phyloP scores from a whole-genome alignment of 768 basidiomycete genomes.

The Agaricus subrufescens region DNA sequence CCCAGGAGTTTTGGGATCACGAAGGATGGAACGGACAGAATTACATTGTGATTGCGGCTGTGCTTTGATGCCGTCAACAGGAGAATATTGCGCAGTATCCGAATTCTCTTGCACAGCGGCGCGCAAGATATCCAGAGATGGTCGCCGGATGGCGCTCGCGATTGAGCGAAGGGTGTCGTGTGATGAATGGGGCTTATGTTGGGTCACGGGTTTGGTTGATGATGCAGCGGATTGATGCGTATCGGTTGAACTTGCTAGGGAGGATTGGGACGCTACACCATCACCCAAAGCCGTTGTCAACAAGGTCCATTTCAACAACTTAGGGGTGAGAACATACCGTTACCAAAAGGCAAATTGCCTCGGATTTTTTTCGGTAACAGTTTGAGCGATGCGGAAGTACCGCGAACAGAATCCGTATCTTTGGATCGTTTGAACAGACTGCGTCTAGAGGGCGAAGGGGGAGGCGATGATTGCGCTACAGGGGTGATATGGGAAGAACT shows the following conservation, averaged over 20 bases:
- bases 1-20: constrained; percentile 65
- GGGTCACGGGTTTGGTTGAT: constrained; percentile 21
- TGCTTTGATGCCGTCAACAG: constrained; percentile 19
- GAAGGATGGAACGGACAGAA: constrained; percentile 69
- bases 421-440: constrained; percentile 53
- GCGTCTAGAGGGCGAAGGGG: constrained; percentile 47
- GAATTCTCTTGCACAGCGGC: constrained; percentile 17
- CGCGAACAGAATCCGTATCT: constrained; percentile 32
- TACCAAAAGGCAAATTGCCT: constrained; percentile 14
- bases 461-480: constrained; percentile 21
- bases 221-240: constrained; percentile 5
- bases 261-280: constrained; percentile 5
- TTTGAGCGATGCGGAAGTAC: constrained; percentile 31
- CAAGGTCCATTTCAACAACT: not conserved
- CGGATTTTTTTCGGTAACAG: constrained; percentile 52
- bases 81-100: constrained; percentile 7
- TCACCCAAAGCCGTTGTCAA: constrained; percentile 13
- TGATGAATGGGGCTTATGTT: constrained; percentile 27
- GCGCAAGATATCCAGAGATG: constrained; percentile 36
- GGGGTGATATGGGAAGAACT: not conserved
- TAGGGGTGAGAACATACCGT: constrained; percentile 6
- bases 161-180: constrained; percentile 21
- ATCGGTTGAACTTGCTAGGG: constrained; percentile 9
- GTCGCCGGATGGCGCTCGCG: constrained; percentile 23
- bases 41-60: constrained; percentile 20